Percentiles rank a stretch among this genome's conserved stretches.
These are phyloP conservation scores for Bocquillonia castaneifolia DNA, from an alignment of 441 rosid species.

Conservation along the genomic window DNA sequence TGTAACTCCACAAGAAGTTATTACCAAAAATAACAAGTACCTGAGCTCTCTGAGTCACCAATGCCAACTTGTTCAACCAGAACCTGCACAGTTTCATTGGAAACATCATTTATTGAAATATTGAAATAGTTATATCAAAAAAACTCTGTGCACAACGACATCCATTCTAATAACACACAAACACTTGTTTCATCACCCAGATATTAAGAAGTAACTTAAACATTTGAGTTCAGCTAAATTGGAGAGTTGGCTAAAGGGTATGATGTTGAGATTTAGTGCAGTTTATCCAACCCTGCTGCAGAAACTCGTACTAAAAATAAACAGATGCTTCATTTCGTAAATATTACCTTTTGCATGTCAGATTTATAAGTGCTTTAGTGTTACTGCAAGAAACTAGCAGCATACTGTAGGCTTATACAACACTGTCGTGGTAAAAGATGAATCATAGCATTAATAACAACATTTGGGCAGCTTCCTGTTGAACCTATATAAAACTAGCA, in stretches of 20 bases:
- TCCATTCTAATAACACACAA: not conserved
- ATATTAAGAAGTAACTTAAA: not conserved
- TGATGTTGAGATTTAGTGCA: not conserved
- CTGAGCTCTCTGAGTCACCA: constrained; percentile 33
- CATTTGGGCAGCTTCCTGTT: not conserved
- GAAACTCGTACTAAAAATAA: not conserved
- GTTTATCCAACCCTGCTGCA: not conserved
- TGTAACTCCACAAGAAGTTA: constrained; percentile 3
- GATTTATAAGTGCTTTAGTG: not conserved
- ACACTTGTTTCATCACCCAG: not conserved
- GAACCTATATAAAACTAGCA: not conserved
- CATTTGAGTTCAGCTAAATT: not conserved
- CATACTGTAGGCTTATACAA: not conserved
- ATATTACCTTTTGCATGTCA: not conserved
- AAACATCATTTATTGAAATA: constrained; percentile 2
- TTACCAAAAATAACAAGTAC: constrained; percentile 27
- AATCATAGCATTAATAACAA: not conserved
- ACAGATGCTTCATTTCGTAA: not conserved
- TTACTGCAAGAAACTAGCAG: constrained; percentile 4
- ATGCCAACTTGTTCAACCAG: constrained; percentile 39
- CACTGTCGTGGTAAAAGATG: not conserved
- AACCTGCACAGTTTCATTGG: constrained; percentile 31
- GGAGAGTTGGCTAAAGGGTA: not conserved
- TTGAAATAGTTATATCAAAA: not conserved
- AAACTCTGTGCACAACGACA: not conserved